Conservation (phyloP, 495 filamentous ascomycete species). For the Daldinia decipiens region DNA sequence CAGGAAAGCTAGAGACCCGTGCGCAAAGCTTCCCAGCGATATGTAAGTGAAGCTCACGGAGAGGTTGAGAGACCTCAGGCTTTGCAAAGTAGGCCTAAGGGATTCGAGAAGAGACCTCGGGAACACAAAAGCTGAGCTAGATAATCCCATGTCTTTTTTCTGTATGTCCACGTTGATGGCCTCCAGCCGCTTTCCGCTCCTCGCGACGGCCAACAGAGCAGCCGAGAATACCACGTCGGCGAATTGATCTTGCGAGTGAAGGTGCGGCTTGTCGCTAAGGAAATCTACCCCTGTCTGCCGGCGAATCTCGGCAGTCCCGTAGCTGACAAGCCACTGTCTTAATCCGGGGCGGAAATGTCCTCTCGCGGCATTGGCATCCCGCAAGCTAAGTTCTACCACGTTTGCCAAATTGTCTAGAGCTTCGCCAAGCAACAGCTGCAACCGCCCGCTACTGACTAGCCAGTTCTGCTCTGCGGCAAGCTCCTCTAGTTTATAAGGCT, state of each 20-base stretch:
- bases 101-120: slow-evolving; percentile 26
- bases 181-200: slow-evolving; percentile 24
- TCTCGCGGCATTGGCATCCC: slow-evolving; percentile 45
- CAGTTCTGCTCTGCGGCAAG: slow-evolving; percentile 42
- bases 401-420: slow-evolving; percentile 51
- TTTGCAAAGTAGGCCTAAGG: slow-evolving; percentile 18
- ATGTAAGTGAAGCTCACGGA: slow-evolving; percentile 39
- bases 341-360: slow-evolving; percentile 20
- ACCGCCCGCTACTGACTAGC: slow-evolving; percentile 35
- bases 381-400: slow-evolving; percentile 50
- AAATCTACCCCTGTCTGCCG: slow-evolving; percentile 39
- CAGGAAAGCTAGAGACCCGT: slow-evolving; percentile 30
- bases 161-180: slow-evolving; percentile 32
- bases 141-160: slow-evolving; percentile 36
- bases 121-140: slow-evolving; percentile 40
- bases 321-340: slow-evolving; percentile 26
- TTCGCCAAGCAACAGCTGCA: slow-evolving; percentile 47
- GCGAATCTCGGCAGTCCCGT: slow-evolving; percentile 26
- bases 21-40: slow-evolving; percentile 33
- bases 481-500: slow-evolving; percentile 34
- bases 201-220: slow-evolving; percentile 32
- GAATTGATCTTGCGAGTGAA: slow-evolving; percentile 37
- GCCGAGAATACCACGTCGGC: slow-evolving; percentile 41
- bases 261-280: slow-evolving; percentile 6
- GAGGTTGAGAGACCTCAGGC: slow-evolving; percentile 35